phyloP scores from a whole-genome alignment of 257 asterid genomes.

The Capsicum rhomboideum region DNA sequence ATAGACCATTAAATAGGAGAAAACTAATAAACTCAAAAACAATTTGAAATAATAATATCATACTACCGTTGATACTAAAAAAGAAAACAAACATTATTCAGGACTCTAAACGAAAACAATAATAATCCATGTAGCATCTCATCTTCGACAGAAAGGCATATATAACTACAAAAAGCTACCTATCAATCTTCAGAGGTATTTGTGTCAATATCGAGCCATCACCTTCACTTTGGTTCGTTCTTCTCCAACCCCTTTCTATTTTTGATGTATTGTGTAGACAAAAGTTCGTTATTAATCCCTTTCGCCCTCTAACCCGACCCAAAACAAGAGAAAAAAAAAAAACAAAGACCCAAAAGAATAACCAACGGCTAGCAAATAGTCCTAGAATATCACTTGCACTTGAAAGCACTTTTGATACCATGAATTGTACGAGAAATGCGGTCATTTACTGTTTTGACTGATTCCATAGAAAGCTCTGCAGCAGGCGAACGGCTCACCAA shows the following conservation, averaged over 20 bases:
- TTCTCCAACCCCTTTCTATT: background rate
- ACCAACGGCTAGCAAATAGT: background rate
- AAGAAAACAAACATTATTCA: too few relatives aligned
- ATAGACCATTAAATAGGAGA: background rate
- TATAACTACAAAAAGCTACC: too few relatives aligned
- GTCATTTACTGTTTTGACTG: slow-evolving; percentile 46
- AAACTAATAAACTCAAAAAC: background rate
- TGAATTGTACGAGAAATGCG: slow-evolving; percentile 49
- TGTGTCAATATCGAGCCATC: background rate
- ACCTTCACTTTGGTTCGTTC: background rate
- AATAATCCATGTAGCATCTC: too few relatives aligned
- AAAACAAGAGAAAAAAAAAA: too few relatives aligned
- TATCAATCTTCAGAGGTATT: too few relatives aligned
- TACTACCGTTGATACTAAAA: background rate
- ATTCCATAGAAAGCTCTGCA: slow-evolving; percentile 51
- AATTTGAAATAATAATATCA: too few relatives aligned
- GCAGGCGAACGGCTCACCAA: slow-evolving; percentile 38
- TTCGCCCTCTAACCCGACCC: too few relatives aligned
- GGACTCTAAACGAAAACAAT: too few relatives aligned
- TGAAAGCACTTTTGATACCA: slow-evolving; percentile 46
- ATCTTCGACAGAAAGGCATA: too few relatives aligned
- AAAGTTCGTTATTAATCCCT: too few relatives aligned
- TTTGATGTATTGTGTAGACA: too few relatives aligned
- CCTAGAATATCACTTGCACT: slow-evolving; percentile 10
- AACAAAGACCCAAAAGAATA: too few relatives aligned